phyloP scores from a whole-genome alignment of 2,329 filamentous ascomycete genomes.

The Alternaria brassicicola region DNA sequence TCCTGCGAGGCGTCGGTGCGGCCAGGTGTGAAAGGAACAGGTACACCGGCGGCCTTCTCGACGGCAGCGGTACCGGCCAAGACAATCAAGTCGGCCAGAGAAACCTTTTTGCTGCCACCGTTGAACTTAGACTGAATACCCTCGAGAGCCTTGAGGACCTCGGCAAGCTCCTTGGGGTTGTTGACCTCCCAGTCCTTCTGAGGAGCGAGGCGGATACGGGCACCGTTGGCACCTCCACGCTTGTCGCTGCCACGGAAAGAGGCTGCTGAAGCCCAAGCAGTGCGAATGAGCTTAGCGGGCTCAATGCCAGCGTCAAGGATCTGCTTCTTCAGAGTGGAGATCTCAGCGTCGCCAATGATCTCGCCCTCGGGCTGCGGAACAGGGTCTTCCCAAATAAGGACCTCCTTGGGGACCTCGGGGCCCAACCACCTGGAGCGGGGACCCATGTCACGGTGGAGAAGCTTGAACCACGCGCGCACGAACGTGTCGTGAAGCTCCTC shows the following conservation, averaged over 20 bases:
- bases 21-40: slow-evolving; percentile 75
- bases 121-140: slow-evolving; percentile 71
- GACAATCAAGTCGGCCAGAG: slow-evolving; percentile 79
- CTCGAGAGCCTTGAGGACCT: slow-evolving; percentile 68
- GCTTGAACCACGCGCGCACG: slow-evolving; percentile 80
- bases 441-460: slow-evolving; percentile 80
- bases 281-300: slow-evolving; percentile 65
- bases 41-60: slow-evolving; percentile 70
- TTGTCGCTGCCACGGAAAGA: slow-evolving; percentile 68
- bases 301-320: slow-evolving; percentile 68
- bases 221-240: slow-evolving; percentile 82
- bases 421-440: slow-evolving; percentile 73
- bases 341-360: slow-evolving; percentile 66
- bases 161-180: slow-evolving; percentile 69
- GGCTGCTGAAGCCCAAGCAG: slow-evolving; percentile 46
- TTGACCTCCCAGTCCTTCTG: slow-evolving; percentile 76
- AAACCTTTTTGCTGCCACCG: slow-evolving; percentile 71
- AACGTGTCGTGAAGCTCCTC: slow-evolving; percentile 73
- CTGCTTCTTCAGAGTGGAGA: slow-evolving; percentile 69
- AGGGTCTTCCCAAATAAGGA: slow-evolving; percentile 76
- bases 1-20: slow-evolving; percentile 74
- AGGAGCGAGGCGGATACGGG: slow-evolving; percentile 74
- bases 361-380: slow-evolving; percentile 65
- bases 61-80: slow-evolving; percentile 73
- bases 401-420: slow-evolving; percentile 73